Evolutionary conservation across 805 yeast species (phyloP), one percentile per base, ranked within the genome.

Genomic region (Metschnikowia proteae): DNA sequence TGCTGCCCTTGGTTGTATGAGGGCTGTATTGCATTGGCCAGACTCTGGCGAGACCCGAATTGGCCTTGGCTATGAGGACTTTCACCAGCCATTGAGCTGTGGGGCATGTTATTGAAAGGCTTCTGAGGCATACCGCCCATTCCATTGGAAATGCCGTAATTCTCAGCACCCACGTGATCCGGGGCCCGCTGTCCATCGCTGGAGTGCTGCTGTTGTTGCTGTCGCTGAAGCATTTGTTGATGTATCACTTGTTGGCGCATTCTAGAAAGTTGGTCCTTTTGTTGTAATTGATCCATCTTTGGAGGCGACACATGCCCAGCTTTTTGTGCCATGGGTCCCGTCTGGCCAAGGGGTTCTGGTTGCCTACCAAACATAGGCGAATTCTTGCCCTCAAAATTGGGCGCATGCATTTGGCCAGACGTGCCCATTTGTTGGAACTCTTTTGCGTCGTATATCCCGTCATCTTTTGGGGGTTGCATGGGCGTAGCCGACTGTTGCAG

Each of bases 211-310:
- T 22, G 61, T 38, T 56, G 59, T 37, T 60, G 65, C 46, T 62
- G 68, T 23, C 63, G 60, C 50, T 57, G 65, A 54, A 62, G 64
- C 70, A 64, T 66, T 55, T 60, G 71, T 56, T 61, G 73, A 43
- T 64, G 74, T 71, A 60, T 65, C 39, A 64, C 65, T 54, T 64
- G 74, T 61, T 61, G 70, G 49, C 69, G 65, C 77, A 62, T 68
- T 53, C 63, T 63, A 57, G 56, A 54, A 46, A 68, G 60, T 55
- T 65, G 71, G 35, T 67, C 71, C 51, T 65, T 70, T 52, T 64
- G 45, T 27, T 42, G 45, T 13, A 33, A 29, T 22, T 33, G 38
- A 13, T 32, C 45, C 38, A 42, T 26, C 33, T 34, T 34, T 5
- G 45, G 38, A 13, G 45, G 33, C 3, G 29, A 27, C 27, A 22